Base-by-base conservation (phyloP, 768 basidiomycete species). In the Rossbeevera mucosa region DNA sequence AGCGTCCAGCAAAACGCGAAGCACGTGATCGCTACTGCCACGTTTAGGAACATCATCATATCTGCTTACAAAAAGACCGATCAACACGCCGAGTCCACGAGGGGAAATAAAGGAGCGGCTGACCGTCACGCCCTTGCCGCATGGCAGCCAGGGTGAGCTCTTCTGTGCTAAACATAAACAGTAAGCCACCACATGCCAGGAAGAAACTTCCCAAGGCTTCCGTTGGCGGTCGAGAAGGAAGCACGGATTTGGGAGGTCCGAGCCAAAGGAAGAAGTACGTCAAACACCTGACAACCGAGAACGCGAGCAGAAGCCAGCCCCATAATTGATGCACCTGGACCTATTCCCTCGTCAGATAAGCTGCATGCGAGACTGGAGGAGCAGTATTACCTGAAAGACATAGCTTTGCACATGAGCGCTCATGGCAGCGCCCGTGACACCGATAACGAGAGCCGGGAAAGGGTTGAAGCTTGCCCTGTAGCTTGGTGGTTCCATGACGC, bases 201-300 rank as follows among this genome's bases (percentile, higher is more conserved):
- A 88, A 88, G 71, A 97, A 90, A 53, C 89, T 81, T 14, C 86
- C 90, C 36, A 98, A 71, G 5, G 87, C 87, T 73, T 98, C 95
- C 0, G 94, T 94, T 0, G 94, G 95, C 5, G 95, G 95, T 8
- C 94, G 83, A 13, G 89, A 91, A 2, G 95, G 95, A 13, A 91
- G 79, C n/a, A 86, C 76, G 2, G 91, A 92, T 12, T 78, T 77
- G 7, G 91, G 88, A 12, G 94, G 94, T 25, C 78, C 76, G 42
- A 94, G 76, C 89, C 89, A 97, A 36, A 95, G 76, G 81, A 97
- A 93, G 73, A 94, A 91, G 67, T 97, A 98, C 2, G 94, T 97
- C 33, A 94, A 61, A 64, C 86, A 90, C 47, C 95, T 81, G 54
- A 94, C 72, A 7, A 89, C 74, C 5, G 89, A 80, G 65, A 88